phyloP scores from a whole-genome alignment of 306 rosid genomes.

The Ziziphus jujuba region DNA sequence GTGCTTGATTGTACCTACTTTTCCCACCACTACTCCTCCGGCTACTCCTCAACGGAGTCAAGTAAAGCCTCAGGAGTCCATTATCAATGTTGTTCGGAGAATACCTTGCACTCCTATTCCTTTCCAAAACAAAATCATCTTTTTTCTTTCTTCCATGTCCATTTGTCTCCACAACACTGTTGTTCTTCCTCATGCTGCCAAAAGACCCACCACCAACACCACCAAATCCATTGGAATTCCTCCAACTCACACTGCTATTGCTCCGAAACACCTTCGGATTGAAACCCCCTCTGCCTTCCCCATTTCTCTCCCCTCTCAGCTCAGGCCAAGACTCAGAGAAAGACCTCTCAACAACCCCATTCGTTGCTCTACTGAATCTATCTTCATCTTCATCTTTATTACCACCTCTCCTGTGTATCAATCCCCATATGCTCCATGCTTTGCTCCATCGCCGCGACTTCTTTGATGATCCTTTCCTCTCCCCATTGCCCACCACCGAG shows the following conservation, averaged over 20 bases:
- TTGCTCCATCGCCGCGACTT: conserved; percentile 85
- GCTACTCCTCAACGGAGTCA: conserved; percentile 77
- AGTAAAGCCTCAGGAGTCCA: conserved; percentile 71
- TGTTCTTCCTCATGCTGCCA: conserved; percentile 62
- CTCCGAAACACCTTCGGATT: conserved; percentile 68
- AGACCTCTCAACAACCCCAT: conserved; percentile 77
- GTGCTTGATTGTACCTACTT: conserved; percentile 80
- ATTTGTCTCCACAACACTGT: conserved; percentile 42
- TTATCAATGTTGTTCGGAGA: conserved; percentile 69
- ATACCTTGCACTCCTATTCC: conserved; percentile 82
- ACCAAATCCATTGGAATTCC: conserved; percentile 57
- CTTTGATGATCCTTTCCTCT: conserved; percentile 59
- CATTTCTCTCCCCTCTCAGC: conserved; percentile 65
- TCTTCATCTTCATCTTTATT: conserved; percentile 78
- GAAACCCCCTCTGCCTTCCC: conserved; percentile 50
- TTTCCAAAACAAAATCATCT: conserved; percentile 79
- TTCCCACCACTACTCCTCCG: conserved; percentile 65
- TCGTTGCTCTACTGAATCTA: conserved; percentile 55
- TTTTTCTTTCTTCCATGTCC: conserved; percentile 59
- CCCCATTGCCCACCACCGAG: conserved; percentile 54
- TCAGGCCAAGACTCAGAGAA: conserved; percentile 92
- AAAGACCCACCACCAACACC: conserved; percentile 48
- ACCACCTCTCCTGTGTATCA: conserved; percentile 67
- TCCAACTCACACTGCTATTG: conserved; percentile 94
- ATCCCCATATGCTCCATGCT: conserved; percentile 87